Conservation (phyloP, 108 stramenopile species). For the Licmophora abbreviata region DNA sequence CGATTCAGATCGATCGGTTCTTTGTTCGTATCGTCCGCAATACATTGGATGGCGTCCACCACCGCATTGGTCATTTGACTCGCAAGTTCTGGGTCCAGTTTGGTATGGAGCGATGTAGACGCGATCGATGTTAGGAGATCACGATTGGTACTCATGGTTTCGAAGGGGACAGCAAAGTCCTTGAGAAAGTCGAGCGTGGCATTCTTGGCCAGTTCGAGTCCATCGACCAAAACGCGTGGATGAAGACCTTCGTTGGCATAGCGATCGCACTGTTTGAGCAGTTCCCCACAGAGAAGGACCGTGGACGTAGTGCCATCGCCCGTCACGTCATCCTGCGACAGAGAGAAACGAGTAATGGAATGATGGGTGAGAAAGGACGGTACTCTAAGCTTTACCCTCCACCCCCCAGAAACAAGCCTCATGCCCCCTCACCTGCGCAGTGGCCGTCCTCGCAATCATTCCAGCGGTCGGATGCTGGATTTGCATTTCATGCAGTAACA, state of each 20-base stretch:
- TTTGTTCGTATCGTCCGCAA: conserved; percentile 24
- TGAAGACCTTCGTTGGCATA: conserved; percentile 93
- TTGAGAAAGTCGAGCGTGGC: conserved; percentile 79
- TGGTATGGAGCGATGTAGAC: conserved; percentile 89
- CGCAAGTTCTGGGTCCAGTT: conserved; percentile 86
- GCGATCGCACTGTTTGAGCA: conserved; percentile 93
- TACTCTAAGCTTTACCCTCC: not conserved
- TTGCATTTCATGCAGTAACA: conserved; percentile 99
- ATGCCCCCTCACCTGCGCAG: conserved; percentile 63
- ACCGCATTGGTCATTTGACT: conserved; percentile 44
- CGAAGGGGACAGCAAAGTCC: conserved; percentile 47
- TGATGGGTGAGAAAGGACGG: not conserved
- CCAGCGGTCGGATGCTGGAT: conserved; percentile 99
- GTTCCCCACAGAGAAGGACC: conserved; percentile 93
- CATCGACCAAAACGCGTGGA: conserved; percentile 95
- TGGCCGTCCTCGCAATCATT: conserved; percentile 97
- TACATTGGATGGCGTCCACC: conserved; percentile 88
- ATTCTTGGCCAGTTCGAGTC: conserved; percentile 92
- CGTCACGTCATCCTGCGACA: conserved; percentile 69
- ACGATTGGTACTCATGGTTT: conserved; percentile 55
- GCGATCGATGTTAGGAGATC: conserved; percentile 86
- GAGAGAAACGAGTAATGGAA: not conserved
- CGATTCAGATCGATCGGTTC: conserved; percentile 92
- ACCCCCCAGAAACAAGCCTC: not conserved
- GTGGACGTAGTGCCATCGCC: conserved; percentile 98